These are phyloP conservation scores for Fusarium lateritium DNA, from an alignment of 2,329 filamentous ascomycete genomes.

Conservation along the genomic window DNA sequence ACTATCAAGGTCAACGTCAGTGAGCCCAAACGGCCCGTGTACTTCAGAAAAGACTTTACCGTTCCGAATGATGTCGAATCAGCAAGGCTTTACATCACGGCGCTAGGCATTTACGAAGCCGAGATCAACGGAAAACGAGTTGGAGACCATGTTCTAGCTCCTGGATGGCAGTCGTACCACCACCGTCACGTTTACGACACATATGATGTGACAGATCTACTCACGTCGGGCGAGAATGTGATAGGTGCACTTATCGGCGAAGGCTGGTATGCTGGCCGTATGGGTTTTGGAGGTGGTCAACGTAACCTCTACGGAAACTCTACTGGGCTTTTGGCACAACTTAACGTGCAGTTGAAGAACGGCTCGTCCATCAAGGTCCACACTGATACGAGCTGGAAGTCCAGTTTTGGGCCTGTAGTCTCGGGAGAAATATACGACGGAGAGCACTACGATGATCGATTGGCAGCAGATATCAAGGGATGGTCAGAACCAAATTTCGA, in stretches of 20 bases:
- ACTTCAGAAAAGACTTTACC: conserved; percentile 55
- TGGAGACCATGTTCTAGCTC: conserved; percentile 59
- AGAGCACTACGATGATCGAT: conserved; percentile 64
- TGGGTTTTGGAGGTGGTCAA: conserved; percentile 44
- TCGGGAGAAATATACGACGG: conserved; percentile 65
- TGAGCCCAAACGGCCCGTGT: conserved; percentile 50
- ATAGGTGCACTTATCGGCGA: conserved; percentile 61
- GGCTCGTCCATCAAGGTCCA: conserved; percentile 48
- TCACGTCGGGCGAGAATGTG: conserved; percentile 56
- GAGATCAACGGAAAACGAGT: conserved; percentile 60
- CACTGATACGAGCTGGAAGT: conserved; percentile 58
- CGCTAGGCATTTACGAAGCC: conserved; percentile 62
- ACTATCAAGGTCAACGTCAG: conserved; percentile 49
- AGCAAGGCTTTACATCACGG: conserved; percentile 64
- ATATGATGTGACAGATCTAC: conserved; percentile 63
- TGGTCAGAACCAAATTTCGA: conserved; percentile 54
- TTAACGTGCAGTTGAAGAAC: conserved; percentile 55
- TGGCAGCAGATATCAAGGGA: conserved; percentile 45
- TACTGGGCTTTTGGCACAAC: conserved; percentile 55
- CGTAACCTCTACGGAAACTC: conserved; percentile 55
- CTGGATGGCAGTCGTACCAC: conserved; percentile 67
- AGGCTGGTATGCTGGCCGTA: conserved; percentile 63
- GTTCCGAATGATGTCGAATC: conserved; percentile 44
- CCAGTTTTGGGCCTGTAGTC: conserved; percentile 50
- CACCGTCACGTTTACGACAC: conserved; percentile 67